Conservation (phyloP, 2,329 filamentous ascomycete genomes). For the Xylaria sp. region DNA sequence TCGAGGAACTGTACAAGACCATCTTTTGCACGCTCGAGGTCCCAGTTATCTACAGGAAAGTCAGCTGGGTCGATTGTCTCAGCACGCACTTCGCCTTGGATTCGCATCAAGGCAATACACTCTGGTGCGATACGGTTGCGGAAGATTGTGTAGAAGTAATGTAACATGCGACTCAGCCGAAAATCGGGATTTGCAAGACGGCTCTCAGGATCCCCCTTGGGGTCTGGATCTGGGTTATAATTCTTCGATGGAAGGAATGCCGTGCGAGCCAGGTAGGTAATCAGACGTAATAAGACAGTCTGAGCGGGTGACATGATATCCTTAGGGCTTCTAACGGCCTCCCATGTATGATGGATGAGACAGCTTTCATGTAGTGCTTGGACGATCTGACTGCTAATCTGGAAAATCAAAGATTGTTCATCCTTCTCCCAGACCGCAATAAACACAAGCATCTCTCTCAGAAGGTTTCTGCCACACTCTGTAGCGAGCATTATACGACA, state of each 20-base stretch:
- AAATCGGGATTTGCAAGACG: slow-evolving; percentile 62
- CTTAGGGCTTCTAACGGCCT: slow-evolving; percentile 89
- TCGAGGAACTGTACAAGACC: slow-evolving; percentile 94
- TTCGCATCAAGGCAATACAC: slow-evolving; percentile 91
- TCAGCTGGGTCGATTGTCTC: slow-evolving; percentile 81
- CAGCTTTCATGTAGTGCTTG: slow-evolving; percentile 91
- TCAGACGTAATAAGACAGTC: slow-evolving; percentile 88
- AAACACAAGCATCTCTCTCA: slow-evolving; percentile 92
- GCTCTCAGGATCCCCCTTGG: slow-evolving; percentile 43
- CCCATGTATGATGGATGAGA: slow-evolving; percentile 90
- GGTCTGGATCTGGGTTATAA: slow-evolving; percentile 47
- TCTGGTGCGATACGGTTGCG: slow-evolving; percentile 92
- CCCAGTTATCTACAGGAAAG: slow-evolving; percentile 95
- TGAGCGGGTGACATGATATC: slow-evolving; percentile 97
- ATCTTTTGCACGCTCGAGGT: slow-evolving; percentile 97
- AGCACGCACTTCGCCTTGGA: slow-evolving; percentile 89
- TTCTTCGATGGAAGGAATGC: slow-evolving; percentile 55
- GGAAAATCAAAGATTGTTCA: slow-evolving; percentile 93
- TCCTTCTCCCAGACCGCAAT: slow-evolving; percentile 97
- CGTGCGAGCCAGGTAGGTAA: slow-evolving; percentile 87
- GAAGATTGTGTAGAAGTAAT: slow-evolving; percentile 94
- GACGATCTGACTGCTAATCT: slow-evolving; percentile 95
- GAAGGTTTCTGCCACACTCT: slow-evolving; percentile 88
- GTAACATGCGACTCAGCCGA: slow-evolving; percentile 73
- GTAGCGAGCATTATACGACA: slow-evolving; percentile 91